Evolutionary conservation across 768 basidiomycete genomes (phyloP), one percentile per base, ranked within the genome.

Genomic region (Boletellus emodensis): DNA sequence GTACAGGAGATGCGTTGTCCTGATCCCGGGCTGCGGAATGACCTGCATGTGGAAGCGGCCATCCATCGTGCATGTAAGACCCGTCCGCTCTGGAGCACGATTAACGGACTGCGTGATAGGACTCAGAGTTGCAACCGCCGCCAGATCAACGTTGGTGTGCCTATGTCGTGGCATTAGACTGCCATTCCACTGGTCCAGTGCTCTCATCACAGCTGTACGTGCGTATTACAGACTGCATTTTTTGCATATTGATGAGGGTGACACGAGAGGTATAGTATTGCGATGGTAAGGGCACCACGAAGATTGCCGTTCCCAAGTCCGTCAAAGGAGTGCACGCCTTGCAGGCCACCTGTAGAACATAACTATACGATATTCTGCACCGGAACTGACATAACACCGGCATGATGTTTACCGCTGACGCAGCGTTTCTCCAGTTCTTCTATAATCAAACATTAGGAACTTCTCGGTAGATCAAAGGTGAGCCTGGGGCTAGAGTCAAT

Each of bases 161-260:
- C 36, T 66, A 32, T 62, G 64, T 66, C 61, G 64, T 65, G 4
- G 58, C 64, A 32, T 64, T 66, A 39, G 53, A 15, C 49, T 38
- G 8, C 61, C 61, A 26, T 58, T 48, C n/a, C n/a, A n/a, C 64
- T 64, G 66, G 42, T 61, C 49, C 3, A 51, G 40, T 15, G 66
- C 64, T 22, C 52, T 63, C 64, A 65, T 60, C 18, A 49, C 38
- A 10, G 54, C 61, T 24, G 24, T 24, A 6, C 2, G 57, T 24
- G 35, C 66, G 64, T 10, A 52, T 56, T 33, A 61, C 64, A 14
- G 57, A 65, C 11, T 40, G 44, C 34, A n/a, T n/a, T n/a, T n/a
- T n/a, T n/a, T n/a, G n/a, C n/a, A n/a, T n/a, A n/a, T n/a, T n/a
- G n/a, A 65, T 35, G 13, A 66, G 57, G 22, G 30, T 6, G 18